Conservation (phyloP, 2,329 filamentous ascomycete species). For the Pseudogymnoascus sp. region DNA sequence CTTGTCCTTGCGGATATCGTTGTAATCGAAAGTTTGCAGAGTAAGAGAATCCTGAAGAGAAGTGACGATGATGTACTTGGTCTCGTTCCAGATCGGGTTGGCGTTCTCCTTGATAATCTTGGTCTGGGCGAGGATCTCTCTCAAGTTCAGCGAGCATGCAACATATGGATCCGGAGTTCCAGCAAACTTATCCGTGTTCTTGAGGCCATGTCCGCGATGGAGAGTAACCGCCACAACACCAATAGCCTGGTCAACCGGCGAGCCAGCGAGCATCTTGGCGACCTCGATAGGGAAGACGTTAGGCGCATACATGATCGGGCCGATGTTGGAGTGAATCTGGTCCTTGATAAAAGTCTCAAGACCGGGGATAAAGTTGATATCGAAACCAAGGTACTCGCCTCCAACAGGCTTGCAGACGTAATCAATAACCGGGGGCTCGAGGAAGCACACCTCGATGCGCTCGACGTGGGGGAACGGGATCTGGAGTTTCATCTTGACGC, state of each 20-base stretch:
- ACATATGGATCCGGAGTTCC: constrained; percentile 89
- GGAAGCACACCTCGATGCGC: constrained; percentile 87
- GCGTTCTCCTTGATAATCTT: constrained; percentile 78
- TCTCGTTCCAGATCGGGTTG: constrained; percentile 93
- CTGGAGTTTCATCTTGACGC: constrained; percentile 94
- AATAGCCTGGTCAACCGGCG: constrained; percentile 88
- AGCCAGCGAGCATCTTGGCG: constrained; percentile 94
- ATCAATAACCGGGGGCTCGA: constrained; percentile 77
- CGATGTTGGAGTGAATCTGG: constrained; percentile 87
- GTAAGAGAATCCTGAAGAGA: constrained; percentile 84
- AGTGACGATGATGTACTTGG: constrained; percentile 87
- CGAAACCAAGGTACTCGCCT: constrained; percentile 90
- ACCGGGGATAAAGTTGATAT: constrained; percentile 98
- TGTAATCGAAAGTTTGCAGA: constrained; percentile 81
- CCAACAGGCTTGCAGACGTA: constrained; percentile 97
- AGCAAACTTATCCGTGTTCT: constrained; percentile 90
- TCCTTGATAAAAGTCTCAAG: constrained; percentile 91
- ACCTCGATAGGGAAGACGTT: constrained; percentile 98
- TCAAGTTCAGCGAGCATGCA: constrained; percentile 73
- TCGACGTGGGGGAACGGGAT: constrained; percentile 94
- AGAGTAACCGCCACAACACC: constrained; percentile 88
- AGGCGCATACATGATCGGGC: constrained; percentile 95
- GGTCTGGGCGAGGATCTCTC: constrained; percentile 74
- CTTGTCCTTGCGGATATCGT: constrained; percentile 94
- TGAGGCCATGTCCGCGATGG: constrained; percentile 83